Percentiles rank a stretch among this genome's conserved stretches.
Conservation (phyloP, 192 early-diverging fungal species). For the Linnemannia schmuckeri region DNA sequence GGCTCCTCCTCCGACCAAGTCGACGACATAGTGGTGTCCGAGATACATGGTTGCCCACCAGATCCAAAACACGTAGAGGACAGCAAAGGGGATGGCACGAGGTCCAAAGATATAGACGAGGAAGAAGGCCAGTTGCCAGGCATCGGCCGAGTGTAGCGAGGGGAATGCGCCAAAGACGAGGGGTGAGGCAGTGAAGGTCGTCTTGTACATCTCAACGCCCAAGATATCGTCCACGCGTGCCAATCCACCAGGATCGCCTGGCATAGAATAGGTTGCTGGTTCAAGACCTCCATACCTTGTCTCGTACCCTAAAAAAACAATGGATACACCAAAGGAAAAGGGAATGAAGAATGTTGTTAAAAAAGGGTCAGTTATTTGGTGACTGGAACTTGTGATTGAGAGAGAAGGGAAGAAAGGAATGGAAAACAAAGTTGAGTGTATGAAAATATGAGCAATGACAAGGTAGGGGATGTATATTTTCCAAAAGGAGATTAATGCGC, state of each 20-base stretch:
- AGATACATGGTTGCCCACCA: slow-evolving; percentile 88
- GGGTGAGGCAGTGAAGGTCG: slow-evolving; percentile 75
- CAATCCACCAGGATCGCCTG: slow-evolving; percentile 76
- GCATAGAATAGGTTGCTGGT: slow-evolving; percentile 72
- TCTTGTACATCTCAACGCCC: slow-evolving; percentile 68
- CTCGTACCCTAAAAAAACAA: slow-evolving; percentile 71
- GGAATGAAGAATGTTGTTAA: background rate
- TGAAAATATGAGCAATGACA: background rate
- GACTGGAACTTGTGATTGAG: background rate
- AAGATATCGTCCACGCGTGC: slow-evolving; percentile 77
- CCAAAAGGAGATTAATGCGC: slow-evolving; percentile 8
- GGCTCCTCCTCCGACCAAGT: slow-evolving; percentile 73
- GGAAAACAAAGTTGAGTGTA: background rate
- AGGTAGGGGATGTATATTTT: background rate
- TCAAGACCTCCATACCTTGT: slow-evolving; percentile 67
- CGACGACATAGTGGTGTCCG: slow-evolving; percentile 80
- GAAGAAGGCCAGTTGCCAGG: slow-evolving; percentile 73
- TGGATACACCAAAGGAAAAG: background rate
- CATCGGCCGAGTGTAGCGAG: slow-evolving; percentile 77
- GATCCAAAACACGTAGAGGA: slow-evolving; percentile 76
- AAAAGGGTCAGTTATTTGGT: slow-evolving; percentile 1
- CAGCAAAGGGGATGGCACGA: slow-evolving; percentile 52
- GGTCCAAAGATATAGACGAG: slow-evolving; percentile 61
- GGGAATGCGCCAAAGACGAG: slow-evolving; percentile 85
- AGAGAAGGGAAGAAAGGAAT: background rate